phyloP scores from a whole-genome alignment of 441 rosid species.

The Melastoma candidum region DNA sequence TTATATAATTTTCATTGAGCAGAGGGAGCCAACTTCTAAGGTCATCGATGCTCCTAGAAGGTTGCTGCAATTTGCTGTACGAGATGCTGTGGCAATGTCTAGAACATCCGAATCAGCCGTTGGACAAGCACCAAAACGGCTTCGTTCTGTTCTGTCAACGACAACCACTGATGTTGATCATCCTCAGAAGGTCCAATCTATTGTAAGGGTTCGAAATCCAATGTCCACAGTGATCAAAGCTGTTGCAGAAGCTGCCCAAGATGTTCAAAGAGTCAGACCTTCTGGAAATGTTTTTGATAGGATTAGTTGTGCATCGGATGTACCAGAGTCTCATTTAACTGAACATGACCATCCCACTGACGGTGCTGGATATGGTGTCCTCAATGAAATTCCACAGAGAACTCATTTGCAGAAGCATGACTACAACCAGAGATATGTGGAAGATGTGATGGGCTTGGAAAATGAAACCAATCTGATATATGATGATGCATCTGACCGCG shows the following conservation, averaged over 20 bases:
- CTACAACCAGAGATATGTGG: slow-evolving; percentile 25
- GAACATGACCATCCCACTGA: slow-evolving; percentile 28
- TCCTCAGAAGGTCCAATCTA: slow-evolving; percentile 53
- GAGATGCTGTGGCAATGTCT: slow-evolving; percentile 79
- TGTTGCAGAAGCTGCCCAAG: slow-evolving; percentile 89
- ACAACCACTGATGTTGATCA: slow-evolving; percentile 37
- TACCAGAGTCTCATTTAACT: slow-evolving; percentile 22
- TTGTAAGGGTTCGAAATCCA: slow-evolving; percentile 64
- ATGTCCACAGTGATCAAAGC: slow-evolving; percentile 73
- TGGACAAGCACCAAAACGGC: slow-evolving; percentile 65
- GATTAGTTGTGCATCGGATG: slow-evolving; percentile 44
- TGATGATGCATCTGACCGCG: slow-evolving; percentile 32
- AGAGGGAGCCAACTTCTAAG: slow-evolving; percentile 56
- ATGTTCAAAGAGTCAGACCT: slow-evolving; percentile 48
- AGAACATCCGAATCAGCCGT: slow-evolving; percentile 30
- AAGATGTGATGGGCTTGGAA: slow-evolving; percentile 24
- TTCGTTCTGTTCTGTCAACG: slow-evolving; percentile 79
- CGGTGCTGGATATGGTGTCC: slow-evolving; percentile 37
- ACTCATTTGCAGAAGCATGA: slow-evolving; percentile 25
- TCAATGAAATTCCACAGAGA: slow-evolving; percentile 25
- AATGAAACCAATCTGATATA: slow-evolving; percentile 33
- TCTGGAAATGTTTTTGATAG: slow-evolving; percentile 84
- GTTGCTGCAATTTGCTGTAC: slow-evolving; percentile 87
- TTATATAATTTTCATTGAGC: slow-evolving; percentile 13
- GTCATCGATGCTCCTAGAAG: slow-evolving; percentile 67